These are phyloP conservation scores for Fraxinus excelsior DNA, from an alignment of 257 asterid genomes.

Conservation along the genomic window DNA sequence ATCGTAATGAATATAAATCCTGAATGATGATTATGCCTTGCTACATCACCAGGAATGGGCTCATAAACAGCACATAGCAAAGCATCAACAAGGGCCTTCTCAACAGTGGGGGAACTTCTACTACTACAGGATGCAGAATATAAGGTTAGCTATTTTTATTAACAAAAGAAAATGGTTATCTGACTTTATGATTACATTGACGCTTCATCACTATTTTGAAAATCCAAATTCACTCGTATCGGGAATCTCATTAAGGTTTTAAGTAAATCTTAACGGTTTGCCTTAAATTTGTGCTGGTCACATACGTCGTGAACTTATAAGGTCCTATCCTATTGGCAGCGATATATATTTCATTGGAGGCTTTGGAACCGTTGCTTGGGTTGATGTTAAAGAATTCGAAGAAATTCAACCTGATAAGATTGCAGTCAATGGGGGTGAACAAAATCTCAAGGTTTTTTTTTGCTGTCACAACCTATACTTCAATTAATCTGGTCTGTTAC, in stretches of 20 bases:
- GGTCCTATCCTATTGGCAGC: conserved; percentile 42
- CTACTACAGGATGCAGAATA: conserved; percentile 93
- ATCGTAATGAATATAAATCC: neutral
- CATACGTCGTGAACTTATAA: neutral
- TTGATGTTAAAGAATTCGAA: conserved; percentile 48
- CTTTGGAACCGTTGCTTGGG: conserved; percentile 76
- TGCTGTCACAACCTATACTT: neutral
- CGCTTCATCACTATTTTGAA: neutral
- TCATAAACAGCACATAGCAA: conserved; percentile 80
- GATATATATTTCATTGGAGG: conserved; percentile 98
- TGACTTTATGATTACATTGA: no score
- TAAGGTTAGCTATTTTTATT: conserved; percentile 54
- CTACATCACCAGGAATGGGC: conserved; percentile 76
- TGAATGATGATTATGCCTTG: conserved; percentile 10
- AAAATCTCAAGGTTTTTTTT: conserved; percentile 67
- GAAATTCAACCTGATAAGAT: conserved; percentile 82
- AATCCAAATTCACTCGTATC: neutral
- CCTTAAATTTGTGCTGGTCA: neutral
- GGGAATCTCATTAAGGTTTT: neutral
- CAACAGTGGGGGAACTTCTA: conserved; percentile 97
- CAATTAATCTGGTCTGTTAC: neutral
- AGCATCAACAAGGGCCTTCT: conserved; percentile 97
- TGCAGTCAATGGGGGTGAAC: conserved; percentile 94
- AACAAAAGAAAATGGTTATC: neutral
- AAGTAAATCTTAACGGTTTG: neutral